Conservation (phyloP, 2,329 filamentous ascomycete genomes). For the Coniochaeta sp. region DNA sequence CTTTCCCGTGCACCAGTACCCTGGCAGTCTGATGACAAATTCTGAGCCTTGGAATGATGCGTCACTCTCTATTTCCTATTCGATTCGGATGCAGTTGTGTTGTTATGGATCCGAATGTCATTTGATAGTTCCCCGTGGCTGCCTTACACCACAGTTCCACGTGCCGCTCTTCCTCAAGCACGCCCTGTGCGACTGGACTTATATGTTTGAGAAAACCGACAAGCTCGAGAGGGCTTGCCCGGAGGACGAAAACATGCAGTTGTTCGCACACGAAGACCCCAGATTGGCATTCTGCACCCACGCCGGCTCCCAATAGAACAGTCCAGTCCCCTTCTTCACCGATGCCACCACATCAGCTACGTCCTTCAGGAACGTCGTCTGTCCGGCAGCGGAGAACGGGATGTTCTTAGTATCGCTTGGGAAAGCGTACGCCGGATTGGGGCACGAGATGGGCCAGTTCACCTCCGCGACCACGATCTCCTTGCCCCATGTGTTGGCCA, state of each 20-base stretch:
- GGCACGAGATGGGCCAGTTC: constrained; percentile 61
- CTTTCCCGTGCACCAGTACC: no score
- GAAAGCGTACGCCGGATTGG: constrained; percentile 48
- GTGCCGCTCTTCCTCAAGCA: background rate
- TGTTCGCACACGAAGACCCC: constrained; percentile 58
- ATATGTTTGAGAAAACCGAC: constrained; percentile 35
- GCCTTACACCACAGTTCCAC: no score
- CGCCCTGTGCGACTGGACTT: background rate
- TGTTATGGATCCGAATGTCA: no score
- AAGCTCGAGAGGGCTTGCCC: constrained; percentile 50
- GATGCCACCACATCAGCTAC: constrained; percentile 48
- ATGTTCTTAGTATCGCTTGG: constrained; percentile 52
- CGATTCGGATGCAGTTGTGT: no score
- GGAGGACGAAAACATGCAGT: constrained; percentile 50
- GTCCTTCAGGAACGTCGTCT: constrained; percentile 51
- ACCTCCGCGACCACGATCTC: constrained; percentile 62
- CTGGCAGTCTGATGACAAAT: no score
- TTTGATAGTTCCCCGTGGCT: no score
- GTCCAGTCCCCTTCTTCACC: constrained; percentile 45
- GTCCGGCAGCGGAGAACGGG: constrained; percentile 55
- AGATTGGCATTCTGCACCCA: constrained; percentile 60
- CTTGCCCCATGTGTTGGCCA: constrained; percentile 57
- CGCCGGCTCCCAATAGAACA: constrained; percentile 70
- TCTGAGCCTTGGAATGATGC: no score
- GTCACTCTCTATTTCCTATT: no score